Percentiles rank a stretch among this genome's conserved stretches.
phyloP scores from a whole-genome alignment of 768 basidiomycete genomes.

The Albatrellus ellisii region DNA sequence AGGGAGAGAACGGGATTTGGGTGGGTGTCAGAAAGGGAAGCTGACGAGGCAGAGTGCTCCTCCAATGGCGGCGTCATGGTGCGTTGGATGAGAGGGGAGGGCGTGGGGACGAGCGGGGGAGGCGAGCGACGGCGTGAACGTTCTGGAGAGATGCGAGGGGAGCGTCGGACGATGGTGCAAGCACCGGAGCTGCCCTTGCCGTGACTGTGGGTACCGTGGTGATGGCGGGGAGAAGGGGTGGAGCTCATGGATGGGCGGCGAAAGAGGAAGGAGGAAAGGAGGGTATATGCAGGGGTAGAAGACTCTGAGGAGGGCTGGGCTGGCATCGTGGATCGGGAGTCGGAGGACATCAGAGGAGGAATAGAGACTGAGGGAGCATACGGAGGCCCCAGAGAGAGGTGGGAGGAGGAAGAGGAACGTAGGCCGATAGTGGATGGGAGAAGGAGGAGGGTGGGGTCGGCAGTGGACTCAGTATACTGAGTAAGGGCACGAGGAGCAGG shows the following conservation, averaged over 20 bases:
- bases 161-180: background rate
- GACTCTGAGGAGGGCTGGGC: constrained; percentile 9
- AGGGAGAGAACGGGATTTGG: constrained; percentile 51
- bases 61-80: constrained; percentile 43
- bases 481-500: constrained; percentile 67
- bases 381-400: constrained; percentile 1
- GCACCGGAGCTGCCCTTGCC: background rate
- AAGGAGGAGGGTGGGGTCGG: constrained; percentile 37
- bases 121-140: background rate
- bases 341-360: background rate
- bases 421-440: constrained; percentile 65
- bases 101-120: constrained; percentile 18
- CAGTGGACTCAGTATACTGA: constrained; percentile 50
- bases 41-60: constrained; percentile 22
- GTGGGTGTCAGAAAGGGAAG: constrained; percentile 41
- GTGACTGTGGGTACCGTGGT: background rate
- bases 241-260: constrained; percentile 12
- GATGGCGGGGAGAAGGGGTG: constrained; percentile 3
- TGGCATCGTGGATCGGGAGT: constrained; percentile 1
- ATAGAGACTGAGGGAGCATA: background rate
- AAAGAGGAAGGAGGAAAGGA: constrained; percentile 43
- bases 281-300: constrained; percentile 43
- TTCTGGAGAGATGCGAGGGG: background rate
- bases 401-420: constrained; percentile 20
- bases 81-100: constrained; percentile 15